phyloP scores from a whole-genome alignment of 225 moss, liverwort and hornwort species.

The Bryum argenteum region DNA sequence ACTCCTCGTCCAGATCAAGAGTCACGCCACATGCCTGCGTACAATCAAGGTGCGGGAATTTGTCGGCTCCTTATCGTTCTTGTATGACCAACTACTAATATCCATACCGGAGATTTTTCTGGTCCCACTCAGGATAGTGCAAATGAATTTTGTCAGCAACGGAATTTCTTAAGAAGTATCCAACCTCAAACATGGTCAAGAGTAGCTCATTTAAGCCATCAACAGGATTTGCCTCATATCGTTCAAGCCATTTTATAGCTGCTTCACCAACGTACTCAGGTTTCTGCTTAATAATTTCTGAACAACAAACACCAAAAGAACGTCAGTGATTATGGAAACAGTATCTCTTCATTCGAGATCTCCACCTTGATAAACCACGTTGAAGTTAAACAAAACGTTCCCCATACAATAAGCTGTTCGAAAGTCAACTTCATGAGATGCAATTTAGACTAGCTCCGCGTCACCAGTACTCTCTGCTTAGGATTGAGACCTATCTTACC shows the following conservation, averaged over 20 bases:
- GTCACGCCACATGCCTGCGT: conserved; percentile 89
- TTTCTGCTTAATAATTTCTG: conserved; percentile 81
- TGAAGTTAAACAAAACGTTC: not conserved
- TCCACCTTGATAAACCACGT: not conserved
- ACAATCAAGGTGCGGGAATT: conserved; percentile 12
- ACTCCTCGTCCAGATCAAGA: conserved; percentile 64
- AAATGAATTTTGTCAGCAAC: conserved; percentile 7
- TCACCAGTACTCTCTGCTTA: conserved; percentile 17
- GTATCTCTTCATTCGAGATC: conserved; percentile 13
- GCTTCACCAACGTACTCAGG: conserved; percentile 69
- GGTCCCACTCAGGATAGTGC: conserved; percentile 20
- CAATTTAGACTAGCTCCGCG: conserved; percentile 7
- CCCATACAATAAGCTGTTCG: conserved; percentile 8
- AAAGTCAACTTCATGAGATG: conserved; percentile 8
- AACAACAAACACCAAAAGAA: conserved; percentile 22
- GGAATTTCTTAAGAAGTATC: conserved; percentile 9
- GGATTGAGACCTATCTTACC: conserved; percentile 31
- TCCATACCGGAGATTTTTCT: conserved; percentile 15
- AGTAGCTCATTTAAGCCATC: conserved; percentile 81
- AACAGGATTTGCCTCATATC: conserved; percentile 75
- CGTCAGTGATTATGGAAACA: conserved; percentile 18
- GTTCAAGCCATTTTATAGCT: conserved; percentile 92
- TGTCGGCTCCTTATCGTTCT: conserved; percentile 2
- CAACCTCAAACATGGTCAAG: conserved; percentile 80
- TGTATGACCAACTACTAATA: not conserved